phyloP scores from a whole-genome alignment of 1,139 yeast species.

The Schwanniomyces etchellsii region DNA sequence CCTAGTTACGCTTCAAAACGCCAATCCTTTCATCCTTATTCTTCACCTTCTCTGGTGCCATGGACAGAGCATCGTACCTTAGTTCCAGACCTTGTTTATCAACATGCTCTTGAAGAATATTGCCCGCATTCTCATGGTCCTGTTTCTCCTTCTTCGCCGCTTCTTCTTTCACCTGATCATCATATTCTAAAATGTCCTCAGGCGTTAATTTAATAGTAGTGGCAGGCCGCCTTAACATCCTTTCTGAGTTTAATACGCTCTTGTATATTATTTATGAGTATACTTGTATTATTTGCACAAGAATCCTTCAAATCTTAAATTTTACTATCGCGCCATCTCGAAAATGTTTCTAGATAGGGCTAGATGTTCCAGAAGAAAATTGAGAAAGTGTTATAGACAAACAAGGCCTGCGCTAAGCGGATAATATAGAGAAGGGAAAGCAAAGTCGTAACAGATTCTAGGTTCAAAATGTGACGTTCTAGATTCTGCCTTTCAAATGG shows the following conservation, averaged over 20 bases:
- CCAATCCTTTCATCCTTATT: constrained; percentile 17
- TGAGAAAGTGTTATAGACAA: too few species aligned
- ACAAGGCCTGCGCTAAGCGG: too few species aligned
- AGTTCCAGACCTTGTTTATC: constrained; percentile 4
- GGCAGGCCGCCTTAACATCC: constrained; percentile 62
- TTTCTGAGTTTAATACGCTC: neutral
- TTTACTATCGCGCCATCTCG: constrained; percentile 1
- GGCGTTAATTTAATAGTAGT: constrained; percentile 61
- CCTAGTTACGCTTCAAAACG: too few species aligned
- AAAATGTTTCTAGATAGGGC: neutral
- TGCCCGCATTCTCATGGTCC: constrained; percentile 1
- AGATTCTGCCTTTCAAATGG: too few species aligned
- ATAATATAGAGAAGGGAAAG: too few species aligned
- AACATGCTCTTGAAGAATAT: constrained; percentile 14
- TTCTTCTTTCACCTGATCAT: constrained; percentile 26
- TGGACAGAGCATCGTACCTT: too few species aligned
- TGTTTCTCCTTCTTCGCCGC: neutral
- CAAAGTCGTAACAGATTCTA: too few species aligned
- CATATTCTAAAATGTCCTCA: constrained; percentile 59
- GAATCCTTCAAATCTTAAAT: too few species aligned
- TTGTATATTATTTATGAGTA: neutral
- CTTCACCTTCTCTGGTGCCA: constrained; percentile 7
- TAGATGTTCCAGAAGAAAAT: too few species aligned
- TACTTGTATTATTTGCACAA: too few species aligned
- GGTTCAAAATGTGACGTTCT: too few species aligned